Evolutionary conservation across 441 rosid species (phyloP), one percentile per base, ranked within the genome.

Genomic region (Sinapis alba): DNA sequence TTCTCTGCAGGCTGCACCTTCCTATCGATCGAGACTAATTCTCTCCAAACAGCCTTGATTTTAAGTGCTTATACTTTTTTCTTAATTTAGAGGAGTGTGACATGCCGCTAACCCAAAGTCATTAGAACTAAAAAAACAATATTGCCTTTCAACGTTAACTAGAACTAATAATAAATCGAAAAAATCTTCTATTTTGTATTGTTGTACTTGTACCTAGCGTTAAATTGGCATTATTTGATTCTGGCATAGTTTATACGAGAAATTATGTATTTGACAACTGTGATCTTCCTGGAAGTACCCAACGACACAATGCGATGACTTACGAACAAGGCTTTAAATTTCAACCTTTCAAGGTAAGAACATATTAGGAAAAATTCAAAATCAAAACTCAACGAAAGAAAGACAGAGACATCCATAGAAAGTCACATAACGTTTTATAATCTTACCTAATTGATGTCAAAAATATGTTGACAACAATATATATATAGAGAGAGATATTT

Each of bases 241-340:
- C 7, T 63, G 56, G 13, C 7, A 6, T 32, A 30, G 23, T 7
- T 51, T 72, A 54, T 16, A 36, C 10, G 26, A 34, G 38, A 15
- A 60, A 36, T 58, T 32, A 20, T 20, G 62, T 19, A 26, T 26
- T 24, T 18, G 50, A 56, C 71, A 65, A 57, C 47, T 41, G n/a
- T 20, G 63, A 61, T 24, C 12, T 75, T 75, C 63, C 56, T 68
- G 24, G 63, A 75, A 75, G 45, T 21, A 51, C 36, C 63, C 47
- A 60, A 51, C 28, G 30, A 28, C 13, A 10, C 26, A 12, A 67
- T 23, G 78, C 43, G 27, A 32, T 59, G 62, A 74, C 62, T 67
- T 75, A 68, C 10, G 1, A 68, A 16, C 30, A 58, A 74, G 16
- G 36, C 51, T 65, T 74, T 4, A 12, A 19, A 20, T 59, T 74